Conservation (phyloP, 2,329 filamentous ascomycete species). For the Aspergillus sp. region DNA sequence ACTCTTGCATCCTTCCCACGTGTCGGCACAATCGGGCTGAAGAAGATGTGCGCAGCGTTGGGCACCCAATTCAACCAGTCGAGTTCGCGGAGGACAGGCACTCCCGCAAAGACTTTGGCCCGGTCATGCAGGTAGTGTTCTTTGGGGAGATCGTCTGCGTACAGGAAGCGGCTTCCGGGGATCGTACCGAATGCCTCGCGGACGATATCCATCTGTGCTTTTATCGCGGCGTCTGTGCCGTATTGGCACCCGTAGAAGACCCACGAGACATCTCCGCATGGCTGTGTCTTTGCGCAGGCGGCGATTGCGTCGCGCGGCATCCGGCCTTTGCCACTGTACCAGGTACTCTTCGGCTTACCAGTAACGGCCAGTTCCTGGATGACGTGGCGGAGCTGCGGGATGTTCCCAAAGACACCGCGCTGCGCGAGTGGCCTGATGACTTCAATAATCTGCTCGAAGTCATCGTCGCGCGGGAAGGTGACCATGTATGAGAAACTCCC, state of each 20-base stretch:
- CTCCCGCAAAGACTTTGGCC: neutral
- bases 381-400: neutral
- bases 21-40: neutral
- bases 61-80: neutral
- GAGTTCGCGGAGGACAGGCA: neutral
- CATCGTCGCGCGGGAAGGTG: conserved; percentile 48
- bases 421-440: conserved; percentile 40
- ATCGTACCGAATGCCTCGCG: neutral
- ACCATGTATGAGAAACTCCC: conserved; percentile 44
- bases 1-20: neutral
- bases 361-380: neutral
- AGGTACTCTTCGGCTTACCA: neutral
- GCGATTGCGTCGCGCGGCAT: neutral
- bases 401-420: neutral
- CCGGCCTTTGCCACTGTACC: neutral
- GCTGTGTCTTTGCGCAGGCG: neutral
- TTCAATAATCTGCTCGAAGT: conserved; percentile 49
- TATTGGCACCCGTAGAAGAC: neutral
- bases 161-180: neutral
- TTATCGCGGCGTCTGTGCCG: neutral
- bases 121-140: neutral
- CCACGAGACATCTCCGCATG: neutral
- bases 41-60: neutral
- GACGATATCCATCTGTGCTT: neutral
- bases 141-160: neutral